Conservation (phyloP, 768 basidiomycete species). For the Pleurotus platypus region DNA sequence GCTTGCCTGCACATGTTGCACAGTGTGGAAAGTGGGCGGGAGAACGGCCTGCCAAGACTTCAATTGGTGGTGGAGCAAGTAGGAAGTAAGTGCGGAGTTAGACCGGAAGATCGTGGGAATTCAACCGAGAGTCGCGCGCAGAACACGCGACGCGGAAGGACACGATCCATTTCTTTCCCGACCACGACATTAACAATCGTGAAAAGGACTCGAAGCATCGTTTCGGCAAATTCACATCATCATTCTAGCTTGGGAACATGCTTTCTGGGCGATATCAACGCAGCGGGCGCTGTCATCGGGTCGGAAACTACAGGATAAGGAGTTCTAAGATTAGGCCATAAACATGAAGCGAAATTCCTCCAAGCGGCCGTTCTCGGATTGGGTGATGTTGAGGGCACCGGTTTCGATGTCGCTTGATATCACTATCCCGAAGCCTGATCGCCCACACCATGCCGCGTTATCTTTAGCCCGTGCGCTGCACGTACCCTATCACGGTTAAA, state of each 20-base stretch:
- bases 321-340: background rate
- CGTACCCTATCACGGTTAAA: background rate
- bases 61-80: background rate
- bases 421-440: background rate
- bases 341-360: background rate
- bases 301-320: background rate
- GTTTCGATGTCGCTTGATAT: background rate
- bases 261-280: background rate
- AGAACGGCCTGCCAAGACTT: no score
- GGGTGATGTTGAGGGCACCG: background rate
- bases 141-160: background rate
- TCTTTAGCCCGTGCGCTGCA: background rate
- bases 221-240: background rate
- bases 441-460: background rate
- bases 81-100: constrained; percentile 6
- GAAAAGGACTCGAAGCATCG: background rate
- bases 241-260: background rate
- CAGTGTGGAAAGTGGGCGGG: no score
- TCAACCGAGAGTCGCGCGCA: background rate
- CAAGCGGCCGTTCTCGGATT: constrained; percentile 4
- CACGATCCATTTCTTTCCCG: background rate
- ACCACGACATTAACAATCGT: background rate
- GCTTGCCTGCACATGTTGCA: no score
- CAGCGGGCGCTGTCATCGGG: background rate
- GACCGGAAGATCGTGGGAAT: background rate